Percentiles rank a stretch among this genome's conserved stretches.
Conservation (phyloP, 2,329 filamentous ascomycete species). For the Phaeomoniella chlamydospora region DNA sequence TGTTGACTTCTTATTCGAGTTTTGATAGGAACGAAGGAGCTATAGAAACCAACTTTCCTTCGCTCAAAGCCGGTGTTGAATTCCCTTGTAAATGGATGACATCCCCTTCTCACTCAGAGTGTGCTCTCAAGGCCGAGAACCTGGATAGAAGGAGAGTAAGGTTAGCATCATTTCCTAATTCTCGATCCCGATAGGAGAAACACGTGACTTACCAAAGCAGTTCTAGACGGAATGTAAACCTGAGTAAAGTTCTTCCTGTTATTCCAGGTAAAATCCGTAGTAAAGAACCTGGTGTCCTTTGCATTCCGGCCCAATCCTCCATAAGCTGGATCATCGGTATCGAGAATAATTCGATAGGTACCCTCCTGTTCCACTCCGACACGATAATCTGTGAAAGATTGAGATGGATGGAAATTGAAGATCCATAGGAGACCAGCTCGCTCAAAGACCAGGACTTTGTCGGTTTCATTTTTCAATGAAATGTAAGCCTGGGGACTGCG, state of each 20-base stretch:
- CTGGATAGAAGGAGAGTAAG: conserved; percentile 19
- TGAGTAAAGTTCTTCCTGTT: conserved; percentile 79
- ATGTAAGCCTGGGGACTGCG: conserved; percentile 76
- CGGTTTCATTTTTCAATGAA: conserved; percentile 79
- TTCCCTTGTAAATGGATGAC: too few species aligned
- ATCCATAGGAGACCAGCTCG: conserved; percentile 78
- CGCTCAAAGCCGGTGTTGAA: too few species aligned
- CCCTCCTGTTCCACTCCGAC: conserved; percentile 75
- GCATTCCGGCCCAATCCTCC: conserved; percentile 70
- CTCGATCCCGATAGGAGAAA: neutral
- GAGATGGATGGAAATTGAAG: conserved; percentile 84
- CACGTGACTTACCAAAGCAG: conserved; percentile 53
- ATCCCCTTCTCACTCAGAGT: conserved; percentile 10
- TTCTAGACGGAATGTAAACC: conserved; percentile 74
- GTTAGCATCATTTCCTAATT: conserved; percentile 1
- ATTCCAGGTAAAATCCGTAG: conserved; percentile 83
- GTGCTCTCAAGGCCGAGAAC: conserved; percentile 38
- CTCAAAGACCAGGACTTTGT: conserved; percentile 95
- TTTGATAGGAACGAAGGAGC: too few species aligned
- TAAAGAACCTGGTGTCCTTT: conserved; percentile 77
- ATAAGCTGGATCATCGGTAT: conserved; percentile 61
- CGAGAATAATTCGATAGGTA: conserved; percentile 75
- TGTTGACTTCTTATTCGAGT: too few species aligned
- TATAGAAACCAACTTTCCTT: too few species aligned
- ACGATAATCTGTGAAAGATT: conserved; percentile 83